Evolutionary conservation across 2,329 filamentous ascomycete species (phyloP).

Genomic region (Ophiostoma sp.): DNA sequence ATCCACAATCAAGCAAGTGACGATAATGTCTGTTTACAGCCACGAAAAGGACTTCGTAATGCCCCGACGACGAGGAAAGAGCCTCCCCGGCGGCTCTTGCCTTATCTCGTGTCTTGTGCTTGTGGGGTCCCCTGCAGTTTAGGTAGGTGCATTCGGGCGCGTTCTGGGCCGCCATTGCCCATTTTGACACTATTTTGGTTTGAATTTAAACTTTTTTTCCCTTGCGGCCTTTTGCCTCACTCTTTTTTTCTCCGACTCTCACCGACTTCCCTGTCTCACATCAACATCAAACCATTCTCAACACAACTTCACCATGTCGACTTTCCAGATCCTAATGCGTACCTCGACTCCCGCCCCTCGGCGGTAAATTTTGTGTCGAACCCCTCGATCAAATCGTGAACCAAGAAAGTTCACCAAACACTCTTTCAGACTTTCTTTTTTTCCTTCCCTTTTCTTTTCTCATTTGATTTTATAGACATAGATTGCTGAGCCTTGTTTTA

Average conservation of each 20-base stretch:
- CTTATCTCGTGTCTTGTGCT: conserved; percentile 4
- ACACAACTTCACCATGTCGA: conserved; percentile 3
- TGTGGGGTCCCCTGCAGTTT: conserved; percentile 13
- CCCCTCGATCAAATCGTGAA: background rate
- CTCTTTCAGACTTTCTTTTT: background rate
- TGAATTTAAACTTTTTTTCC: conserved; percentile 16
- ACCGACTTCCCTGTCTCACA: conserved; percentile 14
- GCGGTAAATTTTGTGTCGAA: conserved; percentile 3
- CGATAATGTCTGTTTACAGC: background rate
- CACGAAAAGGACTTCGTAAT: background rate
- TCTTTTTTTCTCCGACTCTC: background rate
- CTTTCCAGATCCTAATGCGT: conserved; percentile 2
- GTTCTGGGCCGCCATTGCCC: conserved; percentile 5
- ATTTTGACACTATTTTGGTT: conserved; percentile 17
- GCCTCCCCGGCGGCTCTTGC: background rate
- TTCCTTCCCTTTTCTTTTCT: background rate
- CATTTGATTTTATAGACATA: conserved; percentile 1
- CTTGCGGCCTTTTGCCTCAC: conserved; percentile 6
- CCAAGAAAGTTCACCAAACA: background rate
- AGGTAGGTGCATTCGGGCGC: background rate
- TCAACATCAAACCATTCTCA: background rate
- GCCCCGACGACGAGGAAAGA: background rate
- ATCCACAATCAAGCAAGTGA: background rate
- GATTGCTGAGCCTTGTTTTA: background rate
- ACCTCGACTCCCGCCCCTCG: conserved; percentile 8